Conservation (phyloP, 768 basidiomycete genomes). For the Psilocybe sp. region DNA sequence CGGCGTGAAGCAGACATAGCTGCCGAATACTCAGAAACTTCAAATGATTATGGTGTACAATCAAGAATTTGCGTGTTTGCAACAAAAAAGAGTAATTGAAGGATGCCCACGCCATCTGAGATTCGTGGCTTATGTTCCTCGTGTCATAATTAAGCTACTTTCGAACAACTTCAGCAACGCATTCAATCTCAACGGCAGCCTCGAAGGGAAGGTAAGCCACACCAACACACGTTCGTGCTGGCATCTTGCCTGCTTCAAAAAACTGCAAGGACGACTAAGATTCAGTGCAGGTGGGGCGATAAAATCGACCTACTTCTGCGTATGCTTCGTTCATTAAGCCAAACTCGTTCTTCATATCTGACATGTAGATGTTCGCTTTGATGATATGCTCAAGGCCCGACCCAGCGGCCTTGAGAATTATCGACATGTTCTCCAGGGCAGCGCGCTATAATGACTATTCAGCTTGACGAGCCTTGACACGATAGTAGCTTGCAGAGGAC, state of each 20-base stretch:
- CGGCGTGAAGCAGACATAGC: too few relatives aligned
- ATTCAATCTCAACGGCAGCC: constrained; percentile 60
- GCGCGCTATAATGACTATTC: constrained; percentile 20
- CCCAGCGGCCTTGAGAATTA: constrained; percentile 35
- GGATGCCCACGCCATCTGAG: too few relatives aligned
- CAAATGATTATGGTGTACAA: too few relatives aligned
- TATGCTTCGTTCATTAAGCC: constrained; percentile 36
- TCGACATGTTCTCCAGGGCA: constrained; percentile 34
- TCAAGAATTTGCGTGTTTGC: too few relatives aligned
- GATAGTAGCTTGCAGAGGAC: background rate
- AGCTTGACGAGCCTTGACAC: background rate
- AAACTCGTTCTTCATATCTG: constrained; percentile 33
- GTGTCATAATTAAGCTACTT: constrained; percentile 4
- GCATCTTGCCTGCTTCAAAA: constrained; percentile 41
- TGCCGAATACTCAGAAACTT: too few relatives aligned
- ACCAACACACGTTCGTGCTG: constrained; percentile 57
- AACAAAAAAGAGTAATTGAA: too few relatives aligned
- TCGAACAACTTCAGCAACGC: constrained; percentile 37
- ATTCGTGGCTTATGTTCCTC: too few relatives aligned
- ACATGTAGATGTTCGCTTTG: constrained; percentile 38
- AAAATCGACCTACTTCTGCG: background rate
- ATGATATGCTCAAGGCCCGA: constrained; percentile 36
- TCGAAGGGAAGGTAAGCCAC: constrained; percentile 50
- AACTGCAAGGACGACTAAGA: constrained; percentile 29
- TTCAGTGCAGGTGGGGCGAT: background rate